Base-by-base conservation (phyloP, 495 filamentous ascomycete genomes). In the Hypoxylon crocopeplum region DNA sequence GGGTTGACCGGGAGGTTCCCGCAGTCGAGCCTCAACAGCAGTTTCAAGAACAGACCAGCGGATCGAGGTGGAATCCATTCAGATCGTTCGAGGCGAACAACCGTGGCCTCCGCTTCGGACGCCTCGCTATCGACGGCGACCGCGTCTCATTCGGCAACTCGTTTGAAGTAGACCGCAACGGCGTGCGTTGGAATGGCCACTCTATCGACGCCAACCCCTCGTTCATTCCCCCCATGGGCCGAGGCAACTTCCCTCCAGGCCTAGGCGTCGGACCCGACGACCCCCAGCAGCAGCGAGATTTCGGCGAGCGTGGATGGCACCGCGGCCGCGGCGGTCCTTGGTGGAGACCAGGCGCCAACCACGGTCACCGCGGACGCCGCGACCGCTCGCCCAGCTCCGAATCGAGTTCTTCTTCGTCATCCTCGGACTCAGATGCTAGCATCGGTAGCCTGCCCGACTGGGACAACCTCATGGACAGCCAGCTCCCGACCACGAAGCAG, bases 381-480 rank as follows among this genome's bases (percentile, higher is more conserved):
- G 42, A 56, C 20, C 58, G 40, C 29, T 67, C 62, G 7, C 39
- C 32, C 2, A 51, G 58, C 51, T 25, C 49, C 2, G n/a, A 37
- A 16, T 68, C 65, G 7, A 50, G 21, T 19, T 64, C 60, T 3
- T 66, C 60, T 10, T 57, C 60, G 3, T 72, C 69, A 0, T 75
- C 73, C 16, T 64, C 66, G 6, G 24, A 30, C 19, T 76, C 76
- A 1, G 72, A 66, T 27, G 72, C 72, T 0, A 77, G 76, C 12
- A 60, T 77, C 32, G 77, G 73, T 20, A 78, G 75, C 29, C 75
- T 81, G 7, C 77, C 77, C 2, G 77, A 76, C 46, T 75, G 73
- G 53, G 74, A 80, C 45, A 71, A 76, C 33, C 69, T 82, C 0
- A 60, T 61, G 7, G 75, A 77, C 29, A 37, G 52, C 22, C 77